These are phyloP conservation scores for Suillus ampliporus DNA, from an alignment of 768 basidiomycete species.

Conservation along the genomic window DNA sequence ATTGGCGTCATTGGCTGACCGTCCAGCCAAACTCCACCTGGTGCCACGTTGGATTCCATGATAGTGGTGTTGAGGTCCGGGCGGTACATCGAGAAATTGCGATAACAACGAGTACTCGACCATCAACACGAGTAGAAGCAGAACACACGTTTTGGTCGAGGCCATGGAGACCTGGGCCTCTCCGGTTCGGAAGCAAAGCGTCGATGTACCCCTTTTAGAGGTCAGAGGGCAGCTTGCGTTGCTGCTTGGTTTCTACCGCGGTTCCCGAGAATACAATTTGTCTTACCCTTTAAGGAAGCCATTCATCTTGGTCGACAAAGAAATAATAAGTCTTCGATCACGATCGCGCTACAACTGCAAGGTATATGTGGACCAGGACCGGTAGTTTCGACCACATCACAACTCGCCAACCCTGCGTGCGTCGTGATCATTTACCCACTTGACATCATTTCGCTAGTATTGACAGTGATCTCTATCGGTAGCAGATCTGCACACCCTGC, in stretches of 20 bases:
- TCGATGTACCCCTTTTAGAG: conserved; percentile 58
- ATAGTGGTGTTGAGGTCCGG: conserved; percentile 70
- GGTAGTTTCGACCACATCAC: too few species aligned
- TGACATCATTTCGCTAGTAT: too few species aligned
- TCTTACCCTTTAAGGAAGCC: too few species aligned
- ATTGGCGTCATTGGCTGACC: too few species aligned
- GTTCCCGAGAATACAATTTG: too few species aligned
- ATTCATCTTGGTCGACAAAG: background rate
- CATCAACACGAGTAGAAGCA: too few species aligned
- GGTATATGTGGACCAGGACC: too few species aligned
- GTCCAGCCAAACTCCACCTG: conserved; percentile 80
- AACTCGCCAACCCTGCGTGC: too few species aligned
- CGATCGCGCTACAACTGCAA: background rate
- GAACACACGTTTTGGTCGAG: too few species aligned
- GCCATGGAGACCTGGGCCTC: conserved; percentile 39
- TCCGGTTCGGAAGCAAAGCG: conserved; percentile 73
- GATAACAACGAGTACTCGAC: conserved; percentile 39
- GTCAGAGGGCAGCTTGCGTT: background rate
- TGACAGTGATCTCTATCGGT: background rate
- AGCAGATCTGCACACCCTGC: background rate
- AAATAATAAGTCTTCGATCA: too few species aligned
- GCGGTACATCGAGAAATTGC: conserved; percentile 60
- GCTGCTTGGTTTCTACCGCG: background rate
- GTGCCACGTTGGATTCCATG: conserved; percentile 79
- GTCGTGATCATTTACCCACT: too few species aligned